Base-by-base conservation (phyloP, 2,329 filamentous ascomycete species). In the Colletotrichum liriopes region DNA sequence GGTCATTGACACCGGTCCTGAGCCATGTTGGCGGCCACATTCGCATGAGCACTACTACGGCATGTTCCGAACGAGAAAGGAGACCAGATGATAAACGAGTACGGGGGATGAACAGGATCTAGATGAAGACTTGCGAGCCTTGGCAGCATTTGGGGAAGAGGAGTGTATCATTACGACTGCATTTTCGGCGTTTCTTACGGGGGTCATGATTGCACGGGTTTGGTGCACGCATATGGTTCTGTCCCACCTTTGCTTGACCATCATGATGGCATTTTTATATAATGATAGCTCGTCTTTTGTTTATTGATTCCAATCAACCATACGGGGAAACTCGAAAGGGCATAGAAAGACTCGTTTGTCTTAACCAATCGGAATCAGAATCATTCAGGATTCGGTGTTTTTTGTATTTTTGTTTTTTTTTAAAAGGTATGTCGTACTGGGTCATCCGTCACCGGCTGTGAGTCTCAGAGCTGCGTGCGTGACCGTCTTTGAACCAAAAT, bases 171-270 rank as follows among this genome's bases (percentile, higher is more conserved):
- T 41, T 37, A 41, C 35, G 35, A n/a, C 12, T n/a, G 54, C 54
- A 58, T 58, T 35, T 58, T 58, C 12, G 54, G 54, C 54, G 54
- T 39, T 39, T 41, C 20, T 52, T 18, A 14, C 52, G n/a, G 35
- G 35, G 52, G 32, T 35, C 52, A 39, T n/a, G 32, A 23, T 35
- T 55, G 35, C 32, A 55, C 11, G 5, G 23, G 20, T 20, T 37
- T 11, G 32, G 35, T 55, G n/a, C 32, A 16, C 32, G 32, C 52
- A n/a, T 37, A 35, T n/a, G 32, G 20, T 37, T 20, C 8, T 39
- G 12, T 37, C 52, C 20, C 32, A 16, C 52, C 32, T 18, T 14
- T 37, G 32, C 20, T 23, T 55, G 32, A n/a, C 52, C 32, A 55
- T 37, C 32, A 23, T n/a, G 20, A 55, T 55, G 52, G 52, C 18